Base-by-base conservation (phyloP, 345 rosid genomes). In the Brassica nigra region DNA sequence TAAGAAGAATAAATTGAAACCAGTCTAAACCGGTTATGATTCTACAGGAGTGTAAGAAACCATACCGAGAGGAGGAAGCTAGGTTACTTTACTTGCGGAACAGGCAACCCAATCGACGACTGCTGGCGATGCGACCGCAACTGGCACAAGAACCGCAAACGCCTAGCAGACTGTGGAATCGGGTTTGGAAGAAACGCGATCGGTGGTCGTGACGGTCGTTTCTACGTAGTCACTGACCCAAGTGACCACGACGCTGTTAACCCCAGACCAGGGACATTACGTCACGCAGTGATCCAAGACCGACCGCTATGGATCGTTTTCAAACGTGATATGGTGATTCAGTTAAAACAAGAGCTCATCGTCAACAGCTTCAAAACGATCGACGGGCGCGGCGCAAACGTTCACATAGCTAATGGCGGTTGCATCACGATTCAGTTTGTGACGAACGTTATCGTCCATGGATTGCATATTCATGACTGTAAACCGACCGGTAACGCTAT, bases 111-210 rank as follows among this genome's bases (percentile, higher is more conserved):
- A 4, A 89, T 92, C 63, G 98, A 94, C 37, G 97, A 92, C 77
- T 94, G 98, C 76, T 92, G 98, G 97, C 90, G 97, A 10, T 92
- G 97, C 69, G 95, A 92, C 73, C 87, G 87, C 59, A 83, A 88
- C 66, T 94, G 98, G 98, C 89, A 88, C 18, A 89, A 88, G 44
- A 92, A 94, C 88, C 94, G 98, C 77, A 94, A 92, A 85, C 91
- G 90, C 30, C 86, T 94, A 2, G 97, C 97, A 0, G 95, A 94
- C 37, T 94, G 98, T 52, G 91, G 98, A 7, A 92, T 94, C 59
- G 98, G 98, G 62, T 94, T 94, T 4, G 98, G 98, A 5, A 86
- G 98, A 76, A 92, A 94, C 58, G 98, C 98, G 2, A 81, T 94
- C 0, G 98, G 98, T 1, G 98, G 98, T 18, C 92, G 97, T 14